Base-by-base conservation (phyloP, 2,329 filamentous ascomycete genomes). In the Helminthosporium solani region DNA sequence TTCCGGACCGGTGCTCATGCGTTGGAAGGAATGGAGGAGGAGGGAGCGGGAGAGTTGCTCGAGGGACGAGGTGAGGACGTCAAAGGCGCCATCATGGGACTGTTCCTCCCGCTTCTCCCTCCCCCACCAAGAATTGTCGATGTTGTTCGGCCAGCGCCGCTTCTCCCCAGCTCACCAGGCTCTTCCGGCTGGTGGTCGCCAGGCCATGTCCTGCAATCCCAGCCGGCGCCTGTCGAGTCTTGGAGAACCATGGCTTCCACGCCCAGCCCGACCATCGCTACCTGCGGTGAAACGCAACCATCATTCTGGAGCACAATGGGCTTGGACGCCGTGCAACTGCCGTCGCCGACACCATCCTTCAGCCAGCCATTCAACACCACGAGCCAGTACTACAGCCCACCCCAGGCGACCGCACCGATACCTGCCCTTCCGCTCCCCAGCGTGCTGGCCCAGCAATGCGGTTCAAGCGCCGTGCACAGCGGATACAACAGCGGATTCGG, bases 21-120 rank as follows among this genome's bases (percentile, higher is more conserved):
- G 36, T 81, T 99, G 43, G 94, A 99, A 75, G 94, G 94, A 46
- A 80, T 97, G 56, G 94, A 99, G 77, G 94, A 97, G 75, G 92
- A 96, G 64, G 94, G 94, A 52, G 88, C 88, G 38, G 94, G 94
- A 53, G 94, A 99, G 76, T 80, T 99, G 57, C 83, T 97, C 50
- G 87, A 87, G 66, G 91, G 91, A 57, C 88, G 89, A 75, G 90
- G 89, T 67, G 90, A 96, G 59, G 90, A 96, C 60, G 92, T 96
- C 73, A 96, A 96, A 82, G 84, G 78, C 64, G 85, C 82, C 69
- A 86, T 99, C 74, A 81, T 88, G 78, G 83, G 80, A 61, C 79
- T 97, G 65, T 90, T 96, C 78, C 87, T 82, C 52, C 84, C 91
- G 71, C 84, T 95, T 46, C 80, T 97, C 55, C 82, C 95, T 50